Evolutionary conservation across 1,284 basidiomycete genomes (phyloP).

Genomic region (Neolentinus lepideus): DNA sequence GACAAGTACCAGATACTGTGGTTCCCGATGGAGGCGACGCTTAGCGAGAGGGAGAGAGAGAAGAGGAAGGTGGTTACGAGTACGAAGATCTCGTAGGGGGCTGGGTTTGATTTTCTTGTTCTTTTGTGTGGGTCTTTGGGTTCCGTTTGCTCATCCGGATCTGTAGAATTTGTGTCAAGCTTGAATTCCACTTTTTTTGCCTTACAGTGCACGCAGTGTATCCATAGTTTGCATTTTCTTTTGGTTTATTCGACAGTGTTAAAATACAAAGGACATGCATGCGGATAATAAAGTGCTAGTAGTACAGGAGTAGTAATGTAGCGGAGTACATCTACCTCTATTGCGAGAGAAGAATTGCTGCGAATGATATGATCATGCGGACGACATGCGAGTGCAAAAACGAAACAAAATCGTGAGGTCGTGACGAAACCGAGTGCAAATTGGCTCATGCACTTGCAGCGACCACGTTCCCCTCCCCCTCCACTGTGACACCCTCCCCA

Average conservation of each 20-base stretch:
- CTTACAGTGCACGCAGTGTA: background rate
- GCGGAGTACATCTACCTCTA: too few relatives aligned
- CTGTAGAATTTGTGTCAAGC: too few relatives aligned
- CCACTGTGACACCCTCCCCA: background rate
- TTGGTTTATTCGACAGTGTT: background rate
- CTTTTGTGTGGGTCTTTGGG: background rate
- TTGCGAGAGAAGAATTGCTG: too few relatives aligned
- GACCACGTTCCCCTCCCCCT: background rate
- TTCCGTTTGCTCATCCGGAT: too few relatives aligned
- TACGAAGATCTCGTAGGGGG: conserved; percentile 11
- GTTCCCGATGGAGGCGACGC: conserved; percentile 55
- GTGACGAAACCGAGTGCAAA: too few relatives aligned
- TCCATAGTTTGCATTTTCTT: background rate
- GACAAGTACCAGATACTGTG: conserved; percentile 64
- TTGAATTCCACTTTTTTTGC: too few relatives aligned
- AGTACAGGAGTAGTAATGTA: too few relatives aligned
- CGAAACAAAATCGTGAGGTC: too few relatives aligned
- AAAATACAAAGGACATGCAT: background rate
- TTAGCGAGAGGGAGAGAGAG: conserved; percentile 42
- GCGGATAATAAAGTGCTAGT: background rate
- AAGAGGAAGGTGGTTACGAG: conserved; percentile 48
- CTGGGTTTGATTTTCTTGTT: background rate
- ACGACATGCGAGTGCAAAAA: too few relatives aligned
- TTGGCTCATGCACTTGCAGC: background rate
- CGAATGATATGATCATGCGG: too few relatives aligned